Conservation (phyloP, 345 rosid genomes). For the Sisymbrium altissimum region DNA sequence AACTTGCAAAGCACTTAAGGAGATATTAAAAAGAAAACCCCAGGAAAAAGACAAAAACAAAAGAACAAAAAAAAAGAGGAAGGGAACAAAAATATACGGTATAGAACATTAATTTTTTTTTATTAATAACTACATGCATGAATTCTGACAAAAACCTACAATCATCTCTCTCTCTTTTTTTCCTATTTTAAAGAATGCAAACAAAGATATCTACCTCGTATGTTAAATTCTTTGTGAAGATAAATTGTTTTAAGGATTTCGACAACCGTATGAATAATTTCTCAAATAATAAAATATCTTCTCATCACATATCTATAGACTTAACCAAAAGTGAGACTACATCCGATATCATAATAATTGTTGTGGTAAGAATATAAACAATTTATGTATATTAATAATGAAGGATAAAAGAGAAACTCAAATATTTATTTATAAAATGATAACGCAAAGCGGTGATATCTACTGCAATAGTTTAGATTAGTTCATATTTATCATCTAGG, state of each 20-base stretch:
- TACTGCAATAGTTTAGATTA: neutral
- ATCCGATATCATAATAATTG: neutral
- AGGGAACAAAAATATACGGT: neutral
- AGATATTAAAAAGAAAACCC: neutral
- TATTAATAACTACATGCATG: conserved; percentile 14
- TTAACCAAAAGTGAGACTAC: neutral
- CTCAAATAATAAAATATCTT: neutral
- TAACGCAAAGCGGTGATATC: neutral
- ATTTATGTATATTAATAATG: no score
- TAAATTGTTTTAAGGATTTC: neutral
- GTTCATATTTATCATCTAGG: no score
- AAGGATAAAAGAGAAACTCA: no score
- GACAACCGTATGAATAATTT: neutral
- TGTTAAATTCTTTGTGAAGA: neutral
- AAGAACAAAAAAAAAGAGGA: neutral
- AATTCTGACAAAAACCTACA: conserved; percentile 15
- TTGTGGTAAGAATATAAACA: no score
- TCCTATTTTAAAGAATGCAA: neutral
- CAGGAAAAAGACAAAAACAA: neutral
- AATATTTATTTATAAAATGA: no score
- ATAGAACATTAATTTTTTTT: conserved; percentile 1
- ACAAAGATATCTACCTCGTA: neutral
- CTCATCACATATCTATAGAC: neutral
- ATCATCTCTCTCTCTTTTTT: neutral
- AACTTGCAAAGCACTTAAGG: conserved; percentile 18